These are phyloP conservation scores for Termitomyces sp. DNA, from an alignment of 768 basidiomycete genomes.

Conservation along the genomic window DNA sequence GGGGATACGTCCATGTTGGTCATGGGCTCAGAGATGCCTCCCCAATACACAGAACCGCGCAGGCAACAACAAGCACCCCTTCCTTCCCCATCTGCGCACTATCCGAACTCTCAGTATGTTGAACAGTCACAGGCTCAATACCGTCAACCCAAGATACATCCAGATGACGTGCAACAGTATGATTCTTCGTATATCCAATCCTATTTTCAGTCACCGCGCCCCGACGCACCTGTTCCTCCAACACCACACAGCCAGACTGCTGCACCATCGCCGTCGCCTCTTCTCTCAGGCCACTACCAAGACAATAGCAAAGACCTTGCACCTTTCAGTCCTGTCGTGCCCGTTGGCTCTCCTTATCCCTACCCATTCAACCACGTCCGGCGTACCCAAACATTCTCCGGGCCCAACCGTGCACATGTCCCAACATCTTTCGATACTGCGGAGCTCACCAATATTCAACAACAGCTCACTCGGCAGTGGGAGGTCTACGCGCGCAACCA, in stretches of 20 bases:
- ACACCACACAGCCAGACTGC: conserved; percentile 76
- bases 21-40: conserved; percentile 25
- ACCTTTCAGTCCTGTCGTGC: conserved; percentile 50
- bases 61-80: conserved; percentile 15
- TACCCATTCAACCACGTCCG: conserved; percentile 75
- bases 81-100: conserved; percentile 20
- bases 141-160: conserved; percentile 39
- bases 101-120: conserved; percentile 10
- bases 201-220: conserved; percentile 59
- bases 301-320: conserved; percentile 33
- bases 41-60: conserved; percentile 27
- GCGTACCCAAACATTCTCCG: conserved; percentile 41
- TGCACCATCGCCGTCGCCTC: conserved; percentile 70
- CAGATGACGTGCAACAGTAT: conserved; percentile 58
- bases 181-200: conserved; percentile 61
- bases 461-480: conserved; percentile 74
- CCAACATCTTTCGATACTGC: conserved; percentile 33
- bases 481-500: conserved; percentile 76
- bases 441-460: conserved; percentile 51
- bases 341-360: conserved; percentile 75
- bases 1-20: conserved; percentile 27
- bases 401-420: conserved; percentile 27
- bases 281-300: conserved; percentile 49
- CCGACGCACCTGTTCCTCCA: conserved; percentile 75
- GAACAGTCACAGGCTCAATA: conserved; percentile 24